Percentiles rank a stretch among this genome's conserved stretches.
Evolutionary conservation across 352 stramenopile genomes (phyloP).

Genomic region (Blastocystis sp.): DNA sequence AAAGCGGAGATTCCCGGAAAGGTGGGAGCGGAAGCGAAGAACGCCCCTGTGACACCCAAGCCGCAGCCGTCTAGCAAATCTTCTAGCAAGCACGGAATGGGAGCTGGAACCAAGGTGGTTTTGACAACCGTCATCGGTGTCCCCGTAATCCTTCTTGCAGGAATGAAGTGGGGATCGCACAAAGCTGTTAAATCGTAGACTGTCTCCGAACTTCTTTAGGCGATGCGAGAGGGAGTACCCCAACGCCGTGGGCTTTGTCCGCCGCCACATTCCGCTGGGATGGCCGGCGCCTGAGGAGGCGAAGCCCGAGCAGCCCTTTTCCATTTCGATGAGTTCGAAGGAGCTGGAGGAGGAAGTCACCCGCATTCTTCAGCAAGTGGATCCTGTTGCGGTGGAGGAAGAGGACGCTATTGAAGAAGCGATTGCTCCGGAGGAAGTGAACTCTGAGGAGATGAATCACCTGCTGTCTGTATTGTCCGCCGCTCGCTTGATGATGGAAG

Average conservation of each 20-base stretch:
- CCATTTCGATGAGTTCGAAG: conserved; percentile 53
- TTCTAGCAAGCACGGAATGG: conserved; percentile 6
- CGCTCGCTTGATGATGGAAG: conserved; percentile 45
- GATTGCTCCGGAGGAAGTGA: background rate
- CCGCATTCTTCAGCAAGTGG: conserved; percentile 41
- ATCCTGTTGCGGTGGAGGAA: conserved; percentile 4
- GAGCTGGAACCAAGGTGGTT: conserved; percentile 53
- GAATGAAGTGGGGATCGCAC: conserved; percentile 39
- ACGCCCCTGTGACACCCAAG: no score
- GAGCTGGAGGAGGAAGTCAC: conserved; percentile 54
- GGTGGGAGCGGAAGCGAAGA: background rate
- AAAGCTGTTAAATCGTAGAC: background rate
- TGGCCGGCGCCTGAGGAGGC: conserved; percentile 29
- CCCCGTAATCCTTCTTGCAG: conserved; percentile 33
- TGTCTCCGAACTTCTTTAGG: conserved; percentile 59
- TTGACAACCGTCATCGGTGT: conserved; percentile 55
- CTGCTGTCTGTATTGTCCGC: conserved; percentile 29
- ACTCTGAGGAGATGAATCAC: background rate
- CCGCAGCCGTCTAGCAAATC: background rate
- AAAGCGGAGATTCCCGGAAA: conserved; percentile 9
- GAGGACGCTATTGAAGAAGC: background rate
- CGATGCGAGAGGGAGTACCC: conserved; percentile 49
- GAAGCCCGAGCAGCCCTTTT: conserved; percentile 35
- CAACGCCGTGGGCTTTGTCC: conserved; percentile 22
- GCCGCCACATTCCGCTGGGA: conserved; percentile 36